Percentiles rank a stretch among this genome's conserved stretches.
Conservation (phyloP, 2,329 filamentous ascomycete genomes). For the Raffaelea deltoideospora region DNA sequence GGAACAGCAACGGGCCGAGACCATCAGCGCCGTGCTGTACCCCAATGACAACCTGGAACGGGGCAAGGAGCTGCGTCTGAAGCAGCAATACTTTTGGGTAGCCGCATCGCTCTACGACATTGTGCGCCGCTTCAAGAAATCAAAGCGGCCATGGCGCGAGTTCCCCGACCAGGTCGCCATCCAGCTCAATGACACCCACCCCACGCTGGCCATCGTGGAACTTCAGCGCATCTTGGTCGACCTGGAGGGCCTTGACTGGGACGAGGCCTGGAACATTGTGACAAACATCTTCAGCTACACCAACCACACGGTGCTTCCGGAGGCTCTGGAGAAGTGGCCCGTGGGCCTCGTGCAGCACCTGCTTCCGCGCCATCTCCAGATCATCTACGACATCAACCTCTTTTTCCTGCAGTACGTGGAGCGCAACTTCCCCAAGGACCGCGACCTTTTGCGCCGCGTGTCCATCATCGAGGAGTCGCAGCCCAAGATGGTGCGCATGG, state of each 20-base stretch:
- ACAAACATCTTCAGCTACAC: slow-evolving; percentile 81
- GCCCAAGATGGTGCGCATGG: slow-evolving; percentile 98
- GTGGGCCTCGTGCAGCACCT: slow-evolving; percentile 85
- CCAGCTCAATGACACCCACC: slow-evolving; percentile 95
- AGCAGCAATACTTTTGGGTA: slow-evolving; percentile 99
- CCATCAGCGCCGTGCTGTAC: slow-evolving; percentile 92
- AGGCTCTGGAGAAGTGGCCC: slow-evolving; percentile 97
- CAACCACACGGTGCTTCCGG: slow-evolving; percentile 94
- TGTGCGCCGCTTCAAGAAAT: slow-evolving; percentile 95
- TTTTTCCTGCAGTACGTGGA: slow-evolving; percentile 86
- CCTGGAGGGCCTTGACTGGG: slow-evolving; percentile 82
- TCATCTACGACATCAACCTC: slow-evolving; percentile 97
- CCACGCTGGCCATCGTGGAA: slow-evolving; percentile 90
- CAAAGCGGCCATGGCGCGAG: slow-evolving; percentile 75
- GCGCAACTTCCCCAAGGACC: slow-evolving; percentile 75
- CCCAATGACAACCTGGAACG: slow-evolving; percentile 95
- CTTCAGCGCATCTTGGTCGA: slow-evolving; percentile 86
- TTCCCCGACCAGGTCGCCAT: slow-evolving; percentile 94
- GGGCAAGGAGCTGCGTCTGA: slow-evolving; percentile 91
- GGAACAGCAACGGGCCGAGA: slow-evolving; percentile 98
- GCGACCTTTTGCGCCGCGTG: slow-evolving; percentile 72
- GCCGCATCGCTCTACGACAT: slow-evolving; percentile 93
- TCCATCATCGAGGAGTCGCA: slow-evolving; percentile 96
- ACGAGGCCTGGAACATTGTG: slow-evolving; percentile 77
- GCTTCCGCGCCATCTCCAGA: slow-evolving; percentile 84